Evolutionary conservation across 768 basidiomycete species (phyloP).

Genomic region (Roridomyces roridus): DNA sequence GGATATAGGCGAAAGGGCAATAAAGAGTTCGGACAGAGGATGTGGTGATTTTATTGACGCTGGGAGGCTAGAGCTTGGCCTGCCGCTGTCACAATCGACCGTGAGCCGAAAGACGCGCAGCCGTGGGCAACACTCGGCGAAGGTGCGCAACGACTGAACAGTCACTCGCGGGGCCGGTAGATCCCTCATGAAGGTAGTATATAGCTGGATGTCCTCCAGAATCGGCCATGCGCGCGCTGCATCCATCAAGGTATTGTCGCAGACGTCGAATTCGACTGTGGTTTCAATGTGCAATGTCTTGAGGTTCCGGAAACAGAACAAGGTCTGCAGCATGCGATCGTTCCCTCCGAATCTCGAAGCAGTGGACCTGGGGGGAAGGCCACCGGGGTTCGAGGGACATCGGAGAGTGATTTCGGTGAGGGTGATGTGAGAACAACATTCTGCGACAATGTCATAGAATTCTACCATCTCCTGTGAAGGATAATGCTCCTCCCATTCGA

Average conservation of each 20-base stretch:
- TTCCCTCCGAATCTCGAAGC: background rate
- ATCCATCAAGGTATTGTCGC: background rate
- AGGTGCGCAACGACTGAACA: background rate
- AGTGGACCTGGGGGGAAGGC: background rate
- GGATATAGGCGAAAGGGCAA: background rate
- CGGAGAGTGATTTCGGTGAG: no score
- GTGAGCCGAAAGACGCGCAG: background rate
- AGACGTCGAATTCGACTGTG: background rate
- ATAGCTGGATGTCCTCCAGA: background rate
- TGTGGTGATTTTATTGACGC: background rate
- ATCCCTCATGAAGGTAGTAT: background rate
- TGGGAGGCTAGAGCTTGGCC: background rate
- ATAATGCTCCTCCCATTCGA: no score
- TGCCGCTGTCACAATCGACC: background rate
- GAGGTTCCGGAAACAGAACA: background rate
- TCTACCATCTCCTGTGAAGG: no score
- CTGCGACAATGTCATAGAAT: no score
- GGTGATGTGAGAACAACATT: no score
- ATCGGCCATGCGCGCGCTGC: background rate
- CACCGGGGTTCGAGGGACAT: no score
- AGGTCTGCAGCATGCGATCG: background rate
- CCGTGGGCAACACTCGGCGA: background rate
- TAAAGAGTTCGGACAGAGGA: background rate
- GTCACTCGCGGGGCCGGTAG: background rate
- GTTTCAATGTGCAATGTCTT: background rate